These are phyloP conservation scores for Lathyrus sativus DNA, from an alignment of 306 rosid species.

Conservation along the genomic window DNA sequence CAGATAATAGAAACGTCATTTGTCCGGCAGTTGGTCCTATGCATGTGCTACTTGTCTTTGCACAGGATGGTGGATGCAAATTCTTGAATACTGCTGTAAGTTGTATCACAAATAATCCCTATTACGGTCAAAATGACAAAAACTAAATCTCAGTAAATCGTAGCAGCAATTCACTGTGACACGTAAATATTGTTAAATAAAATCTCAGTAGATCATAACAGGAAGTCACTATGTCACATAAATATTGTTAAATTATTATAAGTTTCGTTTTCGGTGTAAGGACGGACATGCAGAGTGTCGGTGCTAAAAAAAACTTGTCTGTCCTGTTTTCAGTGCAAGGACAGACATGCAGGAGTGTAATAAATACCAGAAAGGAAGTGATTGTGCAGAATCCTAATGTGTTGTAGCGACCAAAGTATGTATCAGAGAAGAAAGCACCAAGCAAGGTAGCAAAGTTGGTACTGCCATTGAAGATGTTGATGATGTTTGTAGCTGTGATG, in stretches of 20 bases:
- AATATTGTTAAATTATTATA: too few species aligned
- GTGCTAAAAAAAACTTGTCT: too few species aligned
- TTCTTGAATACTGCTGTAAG: slow-evolving; percentile 70
- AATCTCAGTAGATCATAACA: too few species aligned
- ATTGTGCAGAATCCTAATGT: slow-evolving; percentile 62
- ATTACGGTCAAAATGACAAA: neutral
- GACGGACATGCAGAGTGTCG: too few species aligned
- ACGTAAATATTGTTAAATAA: too few species aligned
- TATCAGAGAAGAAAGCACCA: slow-evolving; percentile 78
- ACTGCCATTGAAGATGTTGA: slow-evolving; percentile 74
- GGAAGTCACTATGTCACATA: too few species aligned
- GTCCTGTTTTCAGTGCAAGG: too few species aligned
- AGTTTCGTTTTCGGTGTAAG: too few species aligned
- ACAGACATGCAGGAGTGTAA: neutral
- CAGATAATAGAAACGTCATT: slow-evolving; percentile 57
- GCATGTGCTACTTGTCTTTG: slow-evolving; percentile 48
- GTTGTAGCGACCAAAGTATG: slow-evolving; percentile 79
- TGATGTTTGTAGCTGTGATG: slow-evolving; percentile 64
- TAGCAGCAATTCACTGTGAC: neutral
- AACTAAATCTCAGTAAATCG: neutral
- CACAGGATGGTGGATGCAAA: slow-evolving; percentile 75
- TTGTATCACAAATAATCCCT: slow-evolving; percentile 77
- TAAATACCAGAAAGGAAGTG: slow-evolving; percentile 71
- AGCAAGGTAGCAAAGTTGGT: slow-evolving; percentile 73
- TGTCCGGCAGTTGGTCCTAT: slow-evolving; percentile 68